A percentile compares a stretch with the other conserved stretches of the same genome.
These are phyloP conservation scores for Syzygium aromaticum DNA, from an alignment of 345 rosid genomes.

Conservation along the genomic window DNA sequence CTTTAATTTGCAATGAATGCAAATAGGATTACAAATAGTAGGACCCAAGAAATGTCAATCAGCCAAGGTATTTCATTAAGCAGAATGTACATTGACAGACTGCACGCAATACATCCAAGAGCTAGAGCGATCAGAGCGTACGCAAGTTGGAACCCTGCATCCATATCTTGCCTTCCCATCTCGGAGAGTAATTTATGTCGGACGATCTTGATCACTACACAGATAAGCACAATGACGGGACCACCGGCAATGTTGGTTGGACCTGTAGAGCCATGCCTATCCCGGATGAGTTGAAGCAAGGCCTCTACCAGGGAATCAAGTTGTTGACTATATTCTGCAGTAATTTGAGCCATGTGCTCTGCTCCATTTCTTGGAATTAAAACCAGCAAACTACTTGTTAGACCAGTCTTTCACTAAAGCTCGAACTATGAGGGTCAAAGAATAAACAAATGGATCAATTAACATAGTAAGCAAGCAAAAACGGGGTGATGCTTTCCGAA, in stretches of 20 bases:
- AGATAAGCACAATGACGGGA: background rate
- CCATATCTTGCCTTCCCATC: background rate
- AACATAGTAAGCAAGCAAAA: background rate
- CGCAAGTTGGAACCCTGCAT: background rate
- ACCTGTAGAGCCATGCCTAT: fast-evolving
- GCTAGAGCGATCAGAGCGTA: background rate
- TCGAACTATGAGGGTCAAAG: background rate
- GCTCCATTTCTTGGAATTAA: background rate
- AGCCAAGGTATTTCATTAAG: background rate
- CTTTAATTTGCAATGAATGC: background rate
- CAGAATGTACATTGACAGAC: fast-evolving
- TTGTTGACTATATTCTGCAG: background rate
- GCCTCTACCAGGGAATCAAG: background rate
- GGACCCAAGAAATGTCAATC: background rate
- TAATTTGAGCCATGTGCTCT: background rate
- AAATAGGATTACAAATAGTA: background rate
- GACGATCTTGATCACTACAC: fast-evolving
- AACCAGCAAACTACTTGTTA: background rate
- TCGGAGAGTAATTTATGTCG: background rate
- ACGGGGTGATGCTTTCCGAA: background rate
- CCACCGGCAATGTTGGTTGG: background rate
- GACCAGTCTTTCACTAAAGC: background rate
- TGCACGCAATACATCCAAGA: background rate
- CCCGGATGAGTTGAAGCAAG: background rate
- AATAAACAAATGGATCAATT: too few species aligned